Conservation (phyloP, 345 rosid genomes). For the Lumnitzera racemosa region DNA sequence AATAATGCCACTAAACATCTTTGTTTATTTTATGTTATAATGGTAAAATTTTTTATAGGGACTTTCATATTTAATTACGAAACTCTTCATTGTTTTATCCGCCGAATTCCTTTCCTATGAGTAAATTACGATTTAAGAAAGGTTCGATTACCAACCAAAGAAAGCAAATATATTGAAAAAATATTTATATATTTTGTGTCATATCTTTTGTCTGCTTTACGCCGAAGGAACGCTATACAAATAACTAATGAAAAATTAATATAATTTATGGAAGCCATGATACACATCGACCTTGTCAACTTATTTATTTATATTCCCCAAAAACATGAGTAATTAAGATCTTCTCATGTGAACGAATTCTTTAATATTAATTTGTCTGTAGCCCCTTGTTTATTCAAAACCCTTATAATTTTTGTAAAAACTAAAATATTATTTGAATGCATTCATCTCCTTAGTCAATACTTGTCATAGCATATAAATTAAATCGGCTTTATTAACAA, state of each 20-base stretch:
- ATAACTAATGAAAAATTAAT: background rate
- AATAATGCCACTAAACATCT: conserved; percentile 3
- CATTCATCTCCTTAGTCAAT: too few species aligned
- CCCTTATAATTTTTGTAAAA: too few species aligned
- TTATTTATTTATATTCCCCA: background rate
- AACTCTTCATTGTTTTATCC: background rate
- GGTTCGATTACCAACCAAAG: conserved; percentile 2
- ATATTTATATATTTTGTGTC: background rate
- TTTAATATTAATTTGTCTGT: too few species aligned
- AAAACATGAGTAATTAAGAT: background rate
- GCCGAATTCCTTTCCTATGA: background rate
- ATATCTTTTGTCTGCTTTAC: too few species aligned
- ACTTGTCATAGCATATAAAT: too few species aligned
- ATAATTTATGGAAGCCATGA: background rate
- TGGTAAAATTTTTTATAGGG: background rate
- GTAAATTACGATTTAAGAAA: conserved; percentile 8
- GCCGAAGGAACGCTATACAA: background rate
- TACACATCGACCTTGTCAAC: conserved; percentile 1
- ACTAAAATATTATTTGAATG: too few species aligned
- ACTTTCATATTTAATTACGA: background rate
- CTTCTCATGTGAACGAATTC: too few species aligned
- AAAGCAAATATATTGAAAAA: background rate
- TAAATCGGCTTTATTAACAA: too few species aligned
- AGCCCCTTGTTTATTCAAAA: too few species aligned
- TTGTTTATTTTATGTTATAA: background rate